Evolutionary conservation across 2,329 filamentous ascomycete species (phyloP).

Genomic region (Penicillium sclerotigenum): DNA sequence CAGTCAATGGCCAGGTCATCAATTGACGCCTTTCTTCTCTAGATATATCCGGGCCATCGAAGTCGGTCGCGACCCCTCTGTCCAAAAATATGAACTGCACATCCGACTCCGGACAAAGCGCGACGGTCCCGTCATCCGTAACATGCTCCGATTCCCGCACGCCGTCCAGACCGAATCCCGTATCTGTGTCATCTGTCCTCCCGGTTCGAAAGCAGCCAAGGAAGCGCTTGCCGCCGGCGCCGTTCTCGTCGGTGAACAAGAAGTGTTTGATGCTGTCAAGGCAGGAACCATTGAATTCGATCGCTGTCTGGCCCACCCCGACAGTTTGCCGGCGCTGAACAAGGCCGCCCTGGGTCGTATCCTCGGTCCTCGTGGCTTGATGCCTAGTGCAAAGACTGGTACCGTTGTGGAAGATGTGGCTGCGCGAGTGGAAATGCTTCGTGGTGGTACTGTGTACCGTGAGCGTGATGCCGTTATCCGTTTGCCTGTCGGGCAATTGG

Average conservation of each 20-base stretch:
- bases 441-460: slow-evolving; percentile 81
- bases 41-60: slow-evolving; percentile 91
- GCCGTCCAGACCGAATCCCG: slow-evolving; percentile 83
- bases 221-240: slow-evolving; percentile 78
- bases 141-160: slow-evolving; percentile 82
- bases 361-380: slow-evolving; percentile 83
- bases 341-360: slow-evolving; percentile 77
- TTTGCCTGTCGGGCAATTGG: slow-evolving; percentile 86
- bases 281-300: slow-evolving; percentile 82
- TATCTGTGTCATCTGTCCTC: slow-evolving; percentile 88
- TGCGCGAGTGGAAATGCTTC: slow-evolving; percentile 72
- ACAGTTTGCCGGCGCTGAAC: slow-evolving; percentile 72
- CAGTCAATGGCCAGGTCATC: not conserved
- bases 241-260: slow-evolving; percentile 77
- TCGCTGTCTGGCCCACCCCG: slow-evolving; percentile 77
- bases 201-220: slow-evolving; percentile 68
- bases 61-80: slow-evolving; percentile 72
- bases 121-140: slow-evolving; percentile 82
- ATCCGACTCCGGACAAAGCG: slow-evolving; percentile 79
- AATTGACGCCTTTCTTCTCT: slow-evolving; percentile 15
- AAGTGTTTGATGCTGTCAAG: slow-evolving; percentile 75
- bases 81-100: slow-evolving; percentile 83
- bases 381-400: slow-evolving; percentile 84
- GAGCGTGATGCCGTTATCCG: slow-evolving; percentile 81
- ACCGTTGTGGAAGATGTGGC: slow-evolving; percentile 82